These are phyloP conservation scores for Centaurea solstitialis DNA, from an alignment of 129 eudicot species.

Conservation along the genomic window DNA sequence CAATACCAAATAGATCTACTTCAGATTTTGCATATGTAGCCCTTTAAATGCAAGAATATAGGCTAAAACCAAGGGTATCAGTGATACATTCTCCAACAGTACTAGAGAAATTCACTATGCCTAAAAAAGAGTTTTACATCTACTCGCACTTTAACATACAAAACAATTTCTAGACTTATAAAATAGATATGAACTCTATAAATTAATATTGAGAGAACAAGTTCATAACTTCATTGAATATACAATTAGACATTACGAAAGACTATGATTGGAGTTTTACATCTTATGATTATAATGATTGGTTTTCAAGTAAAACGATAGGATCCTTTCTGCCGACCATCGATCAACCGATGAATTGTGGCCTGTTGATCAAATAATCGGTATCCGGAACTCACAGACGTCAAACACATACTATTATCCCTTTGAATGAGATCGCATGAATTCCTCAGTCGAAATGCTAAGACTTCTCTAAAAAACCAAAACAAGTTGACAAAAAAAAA, in stretches of 20 bases:
- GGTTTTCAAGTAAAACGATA: neutral
- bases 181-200: neutral
- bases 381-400: slow-evolving; percentile 65
- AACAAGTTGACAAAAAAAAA: slow-evolving; percentile 15
- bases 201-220: neutral
- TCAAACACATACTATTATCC: slow-evolving; percentile 30
- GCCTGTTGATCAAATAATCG: slow-evolving; percentile 60
- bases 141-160: neutral
- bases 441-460: slow-evolving; percentile 26
- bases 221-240: neutral
- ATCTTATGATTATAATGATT: neutral
- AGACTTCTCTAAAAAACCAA: slow-evolving; percentile 18
- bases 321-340: slow-evolving; percentile 89
- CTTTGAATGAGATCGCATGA: slow-evolving; percentile 20
- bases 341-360: slow-evolving; percentile 66
- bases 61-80: neutral
- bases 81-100: neutral
- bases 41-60: neutral
- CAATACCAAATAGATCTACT: neutral
- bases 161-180: neutral
- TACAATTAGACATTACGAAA: neutral
- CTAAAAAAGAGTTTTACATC: neutral
- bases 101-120: neutral
- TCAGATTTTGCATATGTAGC: neutral
- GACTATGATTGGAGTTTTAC: neutral